Percentiles rank a stretch among this genome's conserved stretches.
These are phyloP conservation scores for Phlebopus sp. DNA, from an alignment of 1,284 basidiomycete genomes.

Conservation along the genomic window DNA sequence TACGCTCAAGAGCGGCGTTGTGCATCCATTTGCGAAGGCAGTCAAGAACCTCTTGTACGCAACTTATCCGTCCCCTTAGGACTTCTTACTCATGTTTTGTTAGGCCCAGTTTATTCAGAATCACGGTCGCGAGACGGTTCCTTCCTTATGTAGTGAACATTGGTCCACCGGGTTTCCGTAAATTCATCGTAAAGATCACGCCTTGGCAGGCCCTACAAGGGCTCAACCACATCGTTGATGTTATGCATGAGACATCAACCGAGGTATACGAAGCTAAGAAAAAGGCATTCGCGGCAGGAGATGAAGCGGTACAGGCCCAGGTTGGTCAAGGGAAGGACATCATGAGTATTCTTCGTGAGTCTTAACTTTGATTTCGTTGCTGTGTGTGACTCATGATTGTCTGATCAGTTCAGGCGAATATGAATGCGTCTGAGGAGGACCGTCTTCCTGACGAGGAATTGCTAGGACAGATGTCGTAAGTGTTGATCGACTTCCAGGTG, in stretches of 20 bases:
- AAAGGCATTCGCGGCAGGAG: conserved; percentile 16
- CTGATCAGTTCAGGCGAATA: conserved; percentile 7
- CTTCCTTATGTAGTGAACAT: conserved; percentile 40
- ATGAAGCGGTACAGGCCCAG: conserved; percentile 5
- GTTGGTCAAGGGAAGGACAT: conserved; percentile 37
- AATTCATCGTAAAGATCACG: conserved; percentile 39
- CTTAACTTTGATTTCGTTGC: too few species aligned
- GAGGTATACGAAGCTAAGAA: conserved; percentile 37
- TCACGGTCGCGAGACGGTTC: conserved; percentile 39
- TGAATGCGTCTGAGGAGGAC: conserved; percentile 8
- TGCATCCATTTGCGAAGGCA: conserved; percentile 36
- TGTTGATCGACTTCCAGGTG: too few species aligned
- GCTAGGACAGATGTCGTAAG: conserved; percentile 17
- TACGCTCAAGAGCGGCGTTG: conserved; percentile 35
- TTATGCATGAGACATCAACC: conserved; percentile 42
- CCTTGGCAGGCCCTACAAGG: conserved; percentile 39
- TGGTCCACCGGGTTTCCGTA: conserved; percentile 38
- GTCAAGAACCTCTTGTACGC: conserved; percentile 45
- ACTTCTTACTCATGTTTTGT: background rate
- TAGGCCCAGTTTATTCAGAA: conserved; percentile 8
- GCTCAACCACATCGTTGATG: conserved; percentile 43
- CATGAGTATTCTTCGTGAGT: conserved; percentile 19
- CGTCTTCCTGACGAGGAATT: conserved; percentile 20
- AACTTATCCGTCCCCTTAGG: conserved; percentile 25
- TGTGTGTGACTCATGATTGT: too few species aligned